phyloP scores from a whole-genome alignment of 2,329 filamentous ascomycete genomes.

The Immersiporthe knoxdaviesiana region DNA sequence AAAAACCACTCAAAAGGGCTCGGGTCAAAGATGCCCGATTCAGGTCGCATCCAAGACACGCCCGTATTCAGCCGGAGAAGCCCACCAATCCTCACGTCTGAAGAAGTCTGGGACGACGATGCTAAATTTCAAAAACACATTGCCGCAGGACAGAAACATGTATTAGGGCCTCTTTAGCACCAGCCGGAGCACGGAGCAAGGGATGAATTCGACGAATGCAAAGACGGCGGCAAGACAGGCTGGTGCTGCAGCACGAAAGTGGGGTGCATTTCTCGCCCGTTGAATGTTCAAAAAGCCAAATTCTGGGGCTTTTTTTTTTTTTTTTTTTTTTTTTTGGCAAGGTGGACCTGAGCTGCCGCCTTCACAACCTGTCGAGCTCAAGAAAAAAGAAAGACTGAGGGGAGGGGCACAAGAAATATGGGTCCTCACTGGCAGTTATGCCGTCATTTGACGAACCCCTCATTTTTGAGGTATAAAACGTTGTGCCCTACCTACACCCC shows the following conservation, averaged over 20 bases:
- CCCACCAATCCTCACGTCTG: conserved; percentile 15
- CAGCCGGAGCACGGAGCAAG: background rate
- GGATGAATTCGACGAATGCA: conserved; percentile 9
- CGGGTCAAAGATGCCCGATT: conserved; percentile 20
- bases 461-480: conserved; percentile 6
- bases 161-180: background rate
- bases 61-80: background rate
- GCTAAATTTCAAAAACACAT: background rate
- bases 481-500: background rate
- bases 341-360: background rate
- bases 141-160: background rate
- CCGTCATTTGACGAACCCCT: conserved; percentile 23
- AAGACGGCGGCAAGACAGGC: background rate
- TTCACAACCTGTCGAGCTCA: background rate
- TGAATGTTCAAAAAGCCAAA: background rate
- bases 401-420: conserved; percentile 22
- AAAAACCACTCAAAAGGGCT: background rate
- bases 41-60: conserved; percentile 7
- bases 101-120: background rate
- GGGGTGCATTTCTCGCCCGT: conserved; percentile 11
- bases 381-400: conserved; percentile 3
- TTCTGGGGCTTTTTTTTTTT: background rate
- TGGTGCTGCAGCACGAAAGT: background rate
- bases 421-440: conserved; percentile 3
- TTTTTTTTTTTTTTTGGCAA: background rate